Conservation (phyloP, 495 filamentous ascomycete species). For the Neurospora sp. region DNA sequence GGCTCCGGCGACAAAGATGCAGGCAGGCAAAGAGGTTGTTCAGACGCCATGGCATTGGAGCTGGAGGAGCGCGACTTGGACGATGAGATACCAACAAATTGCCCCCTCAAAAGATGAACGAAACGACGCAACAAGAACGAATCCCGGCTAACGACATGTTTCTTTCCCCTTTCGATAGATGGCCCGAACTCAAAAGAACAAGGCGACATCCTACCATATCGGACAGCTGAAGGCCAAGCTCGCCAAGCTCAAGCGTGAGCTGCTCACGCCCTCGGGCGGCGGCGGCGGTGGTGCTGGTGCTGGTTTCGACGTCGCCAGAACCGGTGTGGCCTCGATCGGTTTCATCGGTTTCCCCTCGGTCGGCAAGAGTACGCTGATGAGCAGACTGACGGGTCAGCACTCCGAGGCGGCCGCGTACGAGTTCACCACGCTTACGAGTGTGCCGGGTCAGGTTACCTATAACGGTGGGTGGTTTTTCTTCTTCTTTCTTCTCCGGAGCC, state of each 20-base stretch:
- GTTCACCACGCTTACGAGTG: constrained; percentile 95
- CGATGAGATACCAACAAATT: constrained; percentile 9
- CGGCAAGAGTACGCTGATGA: constrained; percentile 97
- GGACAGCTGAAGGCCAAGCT: constrained; percentile 98
- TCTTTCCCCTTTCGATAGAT: constrained; percentile 41
- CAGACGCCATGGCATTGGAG: background rate
- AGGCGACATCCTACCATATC: constrained; percentile 79
- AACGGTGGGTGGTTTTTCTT: constrained; percentile 46
- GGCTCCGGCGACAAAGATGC: background rate
- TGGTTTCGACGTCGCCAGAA: constrained; percentile 96
- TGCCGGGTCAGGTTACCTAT: constrained; percentile 92
- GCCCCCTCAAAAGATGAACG: background rate
- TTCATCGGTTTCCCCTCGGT: constrained; percentile 89
- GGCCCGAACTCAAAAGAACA: constrained; percentile 97
- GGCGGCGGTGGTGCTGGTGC: constrained; percentile 80
- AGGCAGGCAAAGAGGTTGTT: background rate
- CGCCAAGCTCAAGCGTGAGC: constrained; percentile 91
- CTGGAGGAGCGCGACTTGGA: background rate
- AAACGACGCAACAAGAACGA: background rate
- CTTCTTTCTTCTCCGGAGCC: background rate
- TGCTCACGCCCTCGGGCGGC: constrained; percentile 72
- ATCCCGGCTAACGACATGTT: background rate
- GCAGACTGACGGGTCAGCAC: constrained; percentile 84
- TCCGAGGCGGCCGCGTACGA: constrained; percentile 97
- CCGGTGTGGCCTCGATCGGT: constrained; percentile 90